Evolutionary conservation across 1,284 basidiomycete species (phyloP).

Genomic region (Cerrena zonata): DNA sequence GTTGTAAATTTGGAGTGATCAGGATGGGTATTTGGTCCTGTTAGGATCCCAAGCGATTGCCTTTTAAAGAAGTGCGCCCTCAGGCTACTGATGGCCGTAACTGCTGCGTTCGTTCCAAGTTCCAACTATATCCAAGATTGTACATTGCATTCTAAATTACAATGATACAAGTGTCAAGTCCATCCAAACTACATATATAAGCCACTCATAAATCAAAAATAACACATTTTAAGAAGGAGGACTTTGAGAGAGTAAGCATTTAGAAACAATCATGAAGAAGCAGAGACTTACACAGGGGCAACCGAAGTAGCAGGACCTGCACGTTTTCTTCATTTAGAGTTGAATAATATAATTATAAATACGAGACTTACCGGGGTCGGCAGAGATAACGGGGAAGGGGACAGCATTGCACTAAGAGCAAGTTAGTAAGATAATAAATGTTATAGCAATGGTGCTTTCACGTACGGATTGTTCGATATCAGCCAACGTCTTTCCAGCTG

Average conservation of each 20-base stretch:
- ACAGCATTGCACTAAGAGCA: conserved; percentile 19
- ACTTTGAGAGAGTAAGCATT: background rate
- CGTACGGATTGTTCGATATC: conserved; percentile 34
- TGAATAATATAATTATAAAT: background rate
- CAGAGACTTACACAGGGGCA: conserved; percentile 17
- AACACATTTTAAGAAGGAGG: conserved; percentile 2
- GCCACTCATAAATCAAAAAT: background rate
- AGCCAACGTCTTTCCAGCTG: conserved; percentile 27
- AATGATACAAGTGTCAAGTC: too few species aligned
- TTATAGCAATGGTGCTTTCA: too few species aligned
- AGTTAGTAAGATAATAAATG: background rate
- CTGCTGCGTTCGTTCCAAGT: too few species aligned
- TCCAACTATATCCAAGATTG: too few species aligned
- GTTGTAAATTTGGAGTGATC: too few species aligned
- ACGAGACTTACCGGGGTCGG: conserved; percentile 18
- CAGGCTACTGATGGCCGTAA: too few species aligned
- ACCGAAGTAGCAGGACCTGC: conserved; percentile 17
- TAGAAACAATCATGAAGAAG: background rate
- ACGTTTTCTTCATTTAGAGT: background rate
- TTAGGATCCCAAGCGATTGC: too few species aligned
- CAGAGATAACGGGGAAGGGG: conserved; percentile 25
- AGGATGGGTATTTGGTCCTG: too few species aligned
- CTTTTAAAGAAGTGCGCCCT: too few species aligned
- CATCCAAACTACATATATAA: too few species aligned
- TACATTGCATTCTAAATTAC: too few species aligned